phyloP scores from a whole-genome alignment of 257 asterid genomes.

The Solanum infundibuliforme region DNA sequence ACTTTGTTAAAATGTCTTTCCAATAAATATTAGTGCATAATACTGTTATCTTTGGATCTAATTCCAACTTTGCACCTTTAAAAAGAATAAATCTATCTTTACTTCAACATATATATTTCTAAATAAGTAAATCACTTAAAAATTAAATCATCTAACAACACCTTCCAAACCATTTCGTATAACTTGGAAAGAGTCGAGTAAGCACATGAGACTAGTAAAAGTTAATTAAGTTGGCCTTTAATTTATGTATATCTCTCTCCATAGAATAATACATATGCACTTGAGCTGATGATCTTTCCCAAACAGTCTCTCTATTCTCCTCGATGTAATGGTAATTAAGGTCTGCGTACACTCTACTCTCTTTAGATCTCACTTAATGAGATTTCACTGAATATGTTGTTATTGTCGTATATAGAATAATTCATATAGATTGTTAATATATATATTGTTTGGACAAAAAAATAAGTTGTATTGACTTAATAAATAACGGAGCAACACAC shows the following conservation, averaged over 20 bases:
- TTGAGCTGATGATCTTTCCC: too few species aligned
- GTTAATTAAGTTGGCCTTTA: not conserved
- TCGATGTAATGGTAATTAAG: too few species aligned
- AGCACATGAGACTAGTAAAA: not conserved
- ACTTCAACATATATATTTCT: not conserved
- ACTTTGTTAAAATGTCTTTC: constrained; percentile 18
- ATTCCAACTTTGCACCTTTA: constrained; percentile 10
- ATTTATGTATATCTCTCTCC: too few species aligned
- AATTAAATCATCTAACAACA: not conserved
- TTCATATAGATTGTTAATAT: too few species aligned
- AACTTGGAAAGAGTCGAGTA: not conserved
- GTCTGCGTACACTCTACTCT: too few species aligned
- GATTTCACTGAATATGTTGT: too few species aligned
- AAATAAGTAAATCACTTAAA: not conserved
- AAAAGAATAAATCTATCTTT: not conserved
- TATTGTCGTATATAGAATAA: too few species aligned
- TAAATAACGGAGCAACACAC: not conserved
- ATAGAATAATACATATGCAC: too few species aligned
- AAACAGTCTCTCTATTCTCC: too few species aligned
- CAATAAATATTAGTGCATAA: constrained; percentile 20
- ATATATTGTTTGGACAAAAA: not conserved
- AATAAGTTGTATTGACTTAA: not conserved
- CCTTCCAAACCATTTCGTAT: not conserved
- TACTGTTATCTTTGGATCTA: constrained; percentile 20
- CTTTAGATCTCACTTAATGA: not conserved